Evolutionary conservation across 2,329 filamentous ascomycete species (phyloP), one percentile per base, ranked within the genome.

Genomic region (Pseudopithomyces maydicus): DNA sequence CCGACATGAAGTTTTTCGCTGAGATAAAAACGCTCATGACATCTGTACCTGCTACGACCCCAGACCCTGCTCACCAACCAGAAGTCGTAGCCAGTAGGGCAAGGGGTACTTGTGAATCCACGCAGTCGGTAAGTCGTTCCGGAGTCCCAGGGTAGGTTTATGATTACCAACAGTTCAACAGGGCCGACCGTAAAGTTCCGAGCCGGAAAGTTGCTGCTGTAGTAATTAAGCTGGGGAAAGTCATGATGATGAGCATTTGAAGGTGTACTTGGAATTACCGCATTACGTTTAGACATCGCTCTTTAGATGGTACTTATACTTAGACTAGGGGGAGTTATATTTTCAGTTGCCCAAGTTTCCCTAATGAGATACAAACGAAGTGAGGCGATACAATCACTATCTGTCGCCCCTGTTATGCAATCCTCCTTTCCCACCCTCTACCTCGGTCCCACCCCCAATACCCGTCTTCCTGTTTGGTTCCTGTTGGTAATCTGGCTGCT

Each of bases 401-500:
- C 44, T 55, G 43, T 54, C n/a, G 1, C 53, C 38, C 52, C 14
- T 68, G 56, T 69, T 61, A 1, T 42, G 55, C 14, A 71, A 32
- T 2, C 73, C 71, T 38, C 68, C 68, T 59, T 75, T 74, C 23
- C 74, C 73, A 8, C 74, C 73, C 48, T 72, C 61, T 2, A 75
- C 71, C 44, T 66, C 44, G 22, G 58, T 51, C 15, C 49, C 36
- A 7, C 68, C 69, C 1, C 69, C 73, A 49, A 77, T 74, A 0
- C 74, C 74, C 17, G 74, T 77, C 33, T 51, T 70, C 42, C 72
- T 58, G 1, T 57, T 65, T 5, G 72, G 71, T 58, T 72, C 52
- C 17, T 58, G 54, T 57, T 77, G 74, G 7, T 63, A 50, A 50
- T 77, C 74, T 0, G 74, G 74, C 49, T 77, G 74, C 55, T 76